Evolutionary conservation across 164 flowering plant species (phyloP).

Genomic region (Berberis thunbergii): DNA sequence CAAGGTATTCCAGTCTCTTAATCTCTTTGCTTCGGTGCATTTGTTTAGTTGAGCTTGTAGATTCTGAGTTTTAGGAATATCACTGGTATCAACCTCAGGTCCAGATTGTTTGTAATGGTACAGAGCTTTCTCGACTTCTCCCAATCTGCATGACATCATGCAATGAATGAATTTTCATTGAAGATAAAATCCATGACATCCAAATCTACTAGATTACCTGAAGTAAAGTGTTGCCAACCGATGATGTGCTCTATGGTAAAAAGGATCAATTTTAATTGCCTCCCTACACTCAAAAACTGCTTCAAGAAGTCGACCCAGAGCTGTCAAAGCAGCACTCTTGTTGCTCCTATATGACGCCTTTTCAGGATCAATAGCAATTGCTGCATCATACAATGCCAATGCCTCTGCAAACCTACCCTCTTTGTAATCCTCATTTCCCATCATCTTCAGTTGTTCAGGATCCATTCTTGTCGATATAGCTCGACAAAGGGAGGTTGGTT

Average conservation of each 20-base stretch:
- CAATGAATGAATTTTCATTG: neutral
- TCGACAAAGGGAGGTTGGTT: constrained; percentile 22
- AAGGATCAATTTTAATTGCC: constrained; percentile 65
- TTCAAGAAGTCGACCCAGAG: constrained; percentile 62
- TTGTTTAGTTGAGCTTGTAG: constrained; percentile 31
- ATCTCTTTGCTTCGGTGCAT: constrained; percentile 45
- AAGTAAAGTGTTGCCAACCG: constrained; percentile 61
- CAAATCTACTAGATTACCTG: constrained; percentile 30
- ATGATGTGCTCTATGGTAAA: constrained; percentile 61
- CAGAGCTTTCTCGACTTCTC: constrained; percentile 65
- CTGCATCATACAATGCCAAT: constrained; percentile 53
- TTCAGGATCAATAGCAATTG: constrained; percentile 53
- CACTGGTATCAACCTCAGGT: constrained; percentile 21
- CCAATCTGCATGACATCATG: constrained; percentile 39
- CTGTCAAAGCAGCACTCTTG: constrained; percentile 67
- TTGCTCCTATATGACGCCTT: constrained; percentile 63
- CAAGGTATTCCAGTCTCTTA: constrained; percentile 48
- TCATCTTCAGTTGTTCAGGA: constrained; percentile 50
- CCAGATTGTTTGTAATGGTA: constrained; percentile 52
- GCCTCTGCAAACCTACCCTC: constrained; percentile 72
- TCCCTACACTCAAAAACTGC: constrained; percentile 60
- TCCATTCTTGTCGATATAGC: constrained; percentile 39
- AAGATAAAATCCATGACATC: neutral
- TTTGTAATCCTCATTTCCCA: constrained; percentile 79
- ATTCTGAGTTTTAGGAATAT: constrained; percentile 34